Base-by-base conservation (phyloP, 495 filamentous ascomycete genomes). In the Penicillium paradoxum region DNA sequence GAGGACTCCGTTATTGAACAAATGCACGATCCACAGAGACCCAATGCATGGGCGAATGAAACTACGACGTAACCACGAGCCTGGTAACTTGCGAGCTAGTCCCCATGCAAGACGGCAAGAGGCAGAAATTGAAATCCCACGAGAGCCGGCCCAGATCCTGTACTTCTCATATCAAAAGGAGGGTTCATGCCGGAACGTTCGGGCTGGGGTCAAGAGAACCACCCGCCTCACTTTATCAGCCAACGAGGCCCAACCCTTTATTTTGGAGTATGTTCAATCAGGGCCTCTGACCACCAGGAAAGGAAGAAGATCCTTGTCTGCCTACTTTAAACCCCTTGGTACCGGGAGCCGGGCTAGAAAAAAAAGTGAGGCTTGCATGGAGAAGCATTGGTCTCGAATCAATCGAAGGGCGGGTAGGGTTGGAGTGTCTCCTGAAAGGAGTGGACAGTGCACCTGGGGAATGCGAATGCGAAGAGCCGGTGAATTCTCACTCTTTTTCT, bases 161-260 rank as follows among this genome's bases (percentile, higher is more conserved):
- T n/a, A 24, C 19, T 19, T n/a, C 46, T 49, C 45, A 48, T 17
- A 25, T 57, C 25, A 33, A 19, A 49, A 49, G 48, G 29, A 62
- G 24, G 25, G 44, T 57, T 58, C 52, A 36, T 29, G 27, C 54
- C 63, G 63, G 60, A 63, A 60, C 45, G 33, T 48, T 60, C 60
- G 56, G 53, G 24, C 30, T 24, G 39, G 49, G 25, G 27, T 32
- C 30, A 45, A 24, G 48, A 55, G 45, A 49, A 48, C 15, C 29
- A 56, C 42, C 60, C 70, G 72, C 72, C 72, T 73, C 72, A 75
- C 72, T 74, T 61, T 55, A 68, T 69, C 53, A 56, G 32, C 52
- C 56, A 51, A 59, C 50, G 54, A 64, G 29, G 45, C 59, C 69
- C 71, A 74, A 74, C 69, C 64, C 68, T 66, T 70, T 70, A 55